Evolutionary conservation across 345 rosid genomes (phyloP), one percentile per base, ranked within the genome.

Genomic region (Capsella bursapastoris): DNA sequence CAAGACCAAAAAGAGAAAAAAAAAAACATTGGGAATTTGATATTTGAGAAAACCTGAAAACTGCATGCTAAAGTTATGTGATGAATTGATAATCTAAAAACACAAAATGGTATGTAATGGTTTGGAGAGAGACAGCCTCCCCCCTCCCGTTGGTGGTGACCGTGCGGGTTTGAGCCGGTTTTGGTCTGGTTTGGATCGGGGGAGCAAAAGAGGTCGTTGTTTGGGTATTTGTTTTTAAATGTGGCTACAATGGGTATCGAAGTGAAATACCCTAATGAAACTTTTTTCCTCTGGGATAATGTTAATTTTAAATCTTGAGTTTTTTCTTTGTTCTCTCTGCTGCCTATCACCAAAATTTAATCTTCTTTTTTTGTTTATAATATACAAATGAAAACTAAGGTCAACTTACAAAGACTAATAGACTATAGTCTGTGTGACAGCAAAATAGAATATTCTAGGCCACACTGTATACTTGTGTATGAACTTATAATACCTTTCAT

Each of bases 1-100:
- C 70, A 62, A 60, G 31, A 57, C 13, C n/a, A 63, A 29, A 62
- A 55, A 22, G 2, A 22, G 12, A 49, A 5, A 64, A 45, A 27
- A 41, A 61, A 59, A 75, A 44, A 43, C 56, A 56, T 70, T 69
- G 65, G 75, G 69, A 47, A 76, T 76, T 70, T 70, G 66, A 70
- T 70, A 52, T 76, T 76, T 76, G 55, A 56, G 25, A 64, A 40
- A 57, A 70, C 66, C 14, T 70, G 75, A 77, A 66, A 80, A 68
- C 18, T 74, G 50, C 81, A 76, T 66, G 38, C 74, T 73, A 50
- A 67, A 76, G 83, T 75, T 83, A 82, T 88, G 83, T 88, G 93
- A 82, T 86, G 89, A 78, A 77, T 52, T 75, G 79, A 64, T 77
- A 64, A 71, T 57, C 72, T 64, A 63, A 64, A 64, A 48, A 76